Percentiles rank a stretch among this genome's conserved stretches.
Conservation (phyloP, 2,329 filamentous ascomycete genomes). For the Cladosporium sp. region DNA sequence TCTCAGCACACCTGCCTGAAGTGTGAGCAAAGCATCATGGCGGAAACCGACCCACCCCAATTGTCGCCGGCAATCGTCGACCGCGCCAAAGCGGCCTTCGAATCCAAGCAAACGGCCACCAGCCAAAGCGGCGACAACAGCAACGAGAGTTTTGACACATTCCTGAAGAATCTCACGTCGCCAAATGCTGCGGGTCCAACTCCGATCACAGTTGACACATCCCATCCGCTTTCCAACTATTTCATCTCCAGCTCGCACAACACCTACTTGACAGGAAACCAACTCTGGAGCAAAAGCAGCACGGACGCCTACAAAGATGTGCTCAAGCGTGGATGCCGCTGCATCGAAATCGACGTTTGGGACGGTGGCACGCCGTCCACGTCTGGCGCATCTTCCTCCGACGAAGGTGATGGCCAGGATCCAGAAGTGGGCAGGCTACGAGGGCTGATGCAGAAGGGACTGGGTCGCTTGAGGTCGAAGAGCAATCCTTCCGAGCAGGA, state of each 20-base stretch:
- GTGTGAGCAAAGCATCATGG: neutral
- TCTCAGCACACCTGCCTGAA: neutral
- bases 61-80: constrained; percentile 16
- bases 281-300: constrained; percentile 70
- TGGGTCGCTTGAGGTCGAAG: constrained; percentile 20
- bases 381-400: constrained; percentile 34
- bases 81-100: constrained; percentile 21
- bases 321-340: constrained; percentile 71
- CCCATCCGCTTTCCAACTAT: constrained; percentile 70
- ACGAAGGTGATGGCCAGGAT: constrained; percentile 26
- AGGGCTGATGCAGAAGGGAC: constrained; percentile 24
- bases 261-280: constrained; percentile 83
- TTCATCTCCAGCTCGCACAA: constrained; percentile 95
- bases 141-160: constrained; percentile 31
- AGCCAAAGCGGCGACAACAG: neutral
- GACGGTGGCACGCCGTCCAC: constrained; percentile 56
- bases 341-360: constrained; percentile 94
- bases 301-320: constrained; percentile 67
- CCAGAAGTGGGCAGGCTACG: constrained; percentile 29
- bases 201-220: constrained; percentile 21
- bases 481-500: constrained; percentile 14
- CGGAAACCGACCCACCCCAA: constrained; percentile 7
- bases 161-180: constrained; percentile 36
- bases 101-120: constrained; percentile 10
- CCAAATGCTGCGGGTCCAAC: constrained; percentile 16